Percentiles rank a stretch among this genome's conserved stretches.
Evolutionary conservation across 1,284 basidiomycete species (phyloP).

Genomic region (Singerocomus inundabilis): DNA sequence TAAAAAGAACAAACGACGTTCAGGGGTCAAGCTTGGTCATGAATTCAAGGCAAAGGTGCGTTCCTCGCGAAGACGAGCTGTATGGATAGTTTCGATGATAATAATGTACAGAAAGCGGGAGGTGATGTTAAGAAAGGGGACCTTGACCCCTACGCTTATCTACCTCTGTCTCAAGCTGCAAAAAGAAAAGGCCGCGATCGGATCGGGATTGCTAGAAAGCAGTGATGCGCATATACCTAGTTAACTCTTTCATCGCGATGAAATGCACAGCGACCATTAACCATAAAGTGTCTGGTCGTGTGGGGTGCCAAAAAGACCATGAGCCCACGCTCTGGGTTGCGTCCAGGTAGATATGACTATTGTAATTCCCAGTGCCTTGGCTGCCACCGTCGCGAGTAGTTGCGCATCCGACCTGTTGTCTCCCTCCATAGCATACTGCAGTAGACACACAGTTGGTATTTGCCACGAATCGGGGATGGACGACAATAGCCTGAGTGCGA

Average conservation of each 20-base stretch:
- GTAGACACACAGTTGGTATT: slow-evolving; percentile 52
- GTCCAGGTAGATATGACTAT: slow-evolving; percentile 43
- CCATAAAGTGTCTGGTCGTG: slow-evolving; percentile 71
- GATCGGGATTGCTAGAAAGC: slow-evolving; percentile 54
- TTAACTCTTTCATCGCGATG: neutral
- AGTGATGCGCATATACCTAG: slow-evolving; percentile 18
- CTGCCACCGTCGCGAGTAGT: slow-evolving; percentile 54
- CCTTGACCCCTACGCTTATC: slow-evolving; percentile 91
- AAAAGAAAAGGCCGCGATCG: slow-evolving; percentile 54
- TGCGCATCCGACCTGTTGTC: slow-evolving; percentile 75
- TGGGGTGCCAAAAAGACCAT: slow-evolving; percentile 70
- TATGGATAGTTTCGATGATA: neutral
- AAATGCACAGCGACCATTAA: slow-evolving; percentile 31
- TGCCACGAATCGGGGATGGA: slow-evolving; percentile 55
- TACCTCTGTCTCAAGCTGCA: slow-evolving; percentile 80
- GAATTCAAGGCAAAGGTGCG: slow-evolving; percentile 88
- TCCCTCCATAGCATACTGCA: slow-evolving; percentile 74
- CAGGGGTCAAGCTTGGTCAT: slow-evolving; percentile 66
- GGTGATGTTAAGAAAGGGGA: slow-evolving; percentile 89
- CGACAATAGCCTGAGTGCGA: slow-evolving; percentile 63
- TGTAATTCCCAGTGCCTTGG: slow-evolving; percentile 46
- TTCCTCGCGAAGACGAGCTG: neutral
- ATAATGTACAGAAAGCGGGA: slow-evolving; percentile 70
- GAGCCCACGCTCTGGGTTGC: slow-evolving; percentile 62
- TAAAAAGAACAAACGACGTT: slow-evolving; percentile 60